These are phyloP conservation scores for Lithohypha guttulata DNA, from an alignment of 2,329 filamentous ascomycete species.

Conservation along the genomic window DNA sequence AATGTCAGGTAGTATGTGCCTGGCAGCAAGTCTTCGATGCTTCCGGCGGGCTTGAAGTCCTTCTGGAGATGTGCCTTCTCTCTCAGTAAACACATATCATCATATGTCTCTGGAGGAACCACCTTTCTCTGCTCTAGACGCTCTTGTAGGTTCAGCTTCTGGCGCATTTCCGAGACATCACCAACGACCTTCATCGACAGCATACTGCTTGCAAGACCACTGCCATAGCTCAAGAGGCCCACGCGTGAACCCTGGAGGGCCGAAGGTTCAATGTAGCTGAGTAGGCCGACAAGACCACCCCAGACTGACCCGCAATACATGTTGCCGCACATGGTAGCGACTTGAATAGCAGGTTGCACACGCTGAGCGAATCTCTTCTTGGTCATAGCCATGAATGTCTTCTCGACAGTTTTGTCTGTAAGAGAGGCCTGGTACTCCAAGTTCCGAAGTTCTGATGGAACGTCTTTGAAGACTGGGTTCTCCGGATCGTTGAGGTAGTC, in stretches of 20 bases:
- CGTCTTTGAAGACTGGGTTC: constrained; percentile 58
- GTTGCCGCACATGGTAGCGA: constrained; percentile 63
- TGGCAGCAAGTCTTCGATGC: constrained; percentile 51
- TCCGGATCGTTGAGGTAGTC: constrained; percentile 66
- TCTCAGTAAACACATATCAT: constrained; percentile 69
- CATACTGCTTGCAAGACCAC: constrained; percentile 63
- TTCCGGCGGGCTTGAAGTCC: constrained; percentile 60
- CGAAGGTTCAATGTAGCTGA: constrained; percentile 53
- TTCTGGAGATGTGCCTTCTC: constrained; percentile 78
- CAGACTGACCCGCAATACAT: constrained; percentile 55
- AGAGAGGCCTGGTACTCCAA: constrained; percentile 71
- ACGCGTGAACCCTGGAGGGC: constrained; percentile 60
- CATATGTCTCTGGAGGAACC: constrained; percentile 62
- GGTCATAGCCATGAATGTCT: constrained; percentile 72
- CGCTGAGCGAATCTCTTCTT: constrained; percentile 78
- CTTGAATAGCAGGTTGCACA: constrained; percentile 61
- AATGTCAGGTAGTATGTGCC: constrained; percentile 70
- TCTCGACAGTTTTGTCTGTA: constrained; percentile 72
- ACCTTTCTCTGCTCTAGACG: constrained; percentile 55
- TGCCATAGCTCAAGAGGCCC: constrained; percentile 69
- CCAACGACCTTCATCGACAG: constrained; percentile 58
- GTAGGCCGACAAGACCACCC: constrained; percentile 46
- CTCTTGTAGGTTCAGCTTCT: constrained; percentile 59
- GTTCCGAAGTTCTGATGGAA: constrained; percentile 64
- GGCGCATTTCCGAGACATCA: constrained; percentile 56